These are phyloP conservation scores for Solanum rostratum DNA, from an alignment of 257 asterid genomes.

Conservation along the genomic window DNA sequence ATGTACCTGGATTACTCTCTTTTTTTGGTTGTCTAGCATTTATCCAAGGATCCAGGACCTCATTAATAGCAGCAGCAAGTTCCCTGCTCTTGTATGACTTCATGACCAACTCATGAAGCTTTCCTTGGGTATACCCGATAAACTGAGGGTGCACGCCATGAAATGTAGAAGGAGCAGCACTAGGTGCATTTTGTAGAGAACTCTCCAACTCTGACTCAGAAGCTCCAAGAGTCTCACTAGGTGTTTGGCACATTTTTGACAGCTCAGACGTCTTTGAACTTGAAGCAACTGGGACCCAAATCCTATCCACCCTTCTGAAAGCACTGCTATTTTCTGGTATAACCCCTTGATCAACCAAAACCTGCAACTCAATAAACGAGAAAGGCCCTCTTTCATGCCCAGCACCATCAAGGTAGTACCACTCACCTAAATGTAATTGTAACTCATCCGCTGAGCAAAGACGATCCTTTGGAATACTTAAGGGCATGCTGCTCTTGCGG, in stretches of 20 bases:
- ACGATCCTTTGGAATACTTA: conserved; percentile 46
- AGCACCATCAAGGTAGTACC: conserved; percentile 95
- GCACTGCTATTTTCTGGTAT: conserved; percentile 70
- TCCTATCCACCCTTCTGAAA: conserved; percentile 69
- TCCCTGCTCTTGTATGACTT: conserved; percentile 95
- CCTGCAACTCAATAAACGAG: conserved; percentile 66
- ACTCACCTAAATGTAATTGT: conserved; percentile 68
- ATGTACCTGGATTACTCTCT: conserved; percentile 63
- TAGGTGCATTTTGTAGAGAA: conserved; percentile 12
- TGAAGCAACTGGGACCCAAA: conserved; percentile 79
- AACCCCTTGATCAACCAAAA: conserved; percentile 71
- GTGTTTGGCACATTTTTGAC: conserved; percentile 20
- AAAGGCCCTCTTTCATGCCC: conserved; percentile 97
- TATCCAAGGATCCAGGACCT: conserved; percentile 97
- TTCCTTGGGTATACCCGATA: conserved; percentile 88
- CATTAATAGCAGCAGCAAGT: conserved; percentile 96
- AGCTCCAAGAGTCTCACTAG: conserved; percentile 12
- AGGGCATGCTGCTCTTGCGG: conserved; percentile 25
- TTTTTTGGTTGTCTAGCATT: conserved; percentile 84
- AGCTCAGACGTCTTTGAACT: conserved; percentile 21
- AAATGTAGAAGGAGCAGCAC: conserved; percentile 31
- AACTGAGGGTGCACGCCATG: conserved; percentile 84
- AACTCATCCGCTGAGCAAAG: conserved; percentile 68
- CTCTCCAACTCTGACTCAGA: conserved; percentile 23
- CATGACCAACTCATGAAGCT: conserved; percentile 96